Evolutionary conservation across 768 basidiomycete genomes (phyloP), one percentile per base, ranked within the genome.

Genomic region (Kondoa subrosea): DNA sequence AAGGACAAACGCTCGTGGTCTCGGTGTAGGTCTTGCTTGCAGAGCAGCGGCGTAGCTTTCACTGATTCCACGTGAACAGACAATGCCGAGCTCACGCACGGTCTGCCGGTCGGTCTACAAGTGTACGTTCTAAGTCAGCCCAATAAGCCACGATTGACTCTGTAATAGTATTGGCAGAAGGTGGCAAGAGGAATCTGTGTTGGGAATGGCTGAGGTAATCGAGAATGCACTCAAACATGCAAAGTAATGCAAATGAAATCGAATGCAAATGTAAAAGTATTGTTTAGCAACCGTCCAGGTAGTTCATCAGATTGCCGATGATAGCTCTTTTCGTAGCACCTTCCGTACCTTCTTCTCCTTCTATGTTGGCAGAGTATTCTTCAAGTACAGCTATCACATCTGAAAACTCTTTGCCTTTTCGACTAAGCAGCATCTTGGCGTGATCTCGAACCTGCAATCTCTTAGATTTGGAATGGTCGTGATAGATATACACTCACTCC

Each of bases 321-420:
- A 63, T 63, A 12, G 14, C 75, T 74, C 16, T 79, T 72, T 34
- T 77, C 74, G 74, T 25, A 66, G 58, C 73, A 21, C 70, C 72
- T 4, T 33, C 63, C 8, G 50, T 56, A 3, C 76, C 75, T 14
- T 79, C 73, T n/a, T 76, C 60, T 33, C 84, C 83, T 66, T 84
- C 85, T 26, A 91, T 81, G 76, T 89, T 89, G 70, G 85, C 84
- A 69, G 82, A 81, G 79, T 85, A 87, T 72, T 85, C 81, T 71
- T 79, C 81, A 67, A 99, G 78, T 1, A 87, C 88, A 66, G 80
- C 78, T 32, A 88, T 79, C 59, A 97, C 80, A 74, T 89, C 84
- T 66, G 81, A 78, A 66, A 93, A 79, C 0, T 85, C 83, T 74
- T 85, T 81, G 74, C 83, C 85, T 74, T 84, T 85, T 59, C 92